Base-by-base conservation (phyloP, 352 stramenopile genomes). In the Pythium guiyangense region DNA sequence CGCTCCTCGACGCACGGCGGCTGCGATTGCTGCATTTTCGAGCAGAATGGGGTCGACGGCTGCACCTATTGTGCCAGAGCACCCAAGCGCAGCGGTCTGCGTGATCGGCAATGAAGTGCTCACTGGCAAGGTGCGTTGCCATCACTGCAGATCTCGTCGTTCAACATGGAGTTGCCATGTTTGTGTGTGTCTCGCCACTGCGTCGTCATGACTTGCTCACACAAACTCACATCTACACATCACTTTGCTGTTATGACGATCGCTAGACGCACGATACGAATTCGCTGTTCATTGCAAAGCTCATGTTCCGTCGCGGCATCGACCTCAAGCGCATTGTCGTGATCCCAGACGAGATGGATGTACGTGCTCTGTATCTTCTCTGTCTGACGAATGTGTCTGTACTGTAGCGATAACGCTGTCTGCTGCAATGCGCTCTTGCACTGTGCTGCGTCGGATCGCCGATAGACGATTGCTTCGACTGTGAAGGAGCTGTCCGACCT, bases 61-160 rank as follows among this genome's bases (percentile, higher is more conserved):
- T 56, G 27, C 56, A 25, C 14, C 26, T 44, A 29, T 37, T 39
- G 39, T 18, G 31, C 37, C 22, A 10, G 46, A 60, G 14, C 60
- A 69, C 12, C 85, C 83, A 6, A 68, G 77, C 29, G 85, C 83
- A 15, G 85, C 85, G 1, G 52, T 93, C 45, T 95, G 83, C 42
- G 80, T 95, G 37, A 86, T 95, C 42, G 85, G 63, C 44, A 91
- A 93, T 56, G 85, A 95, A 79, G 81, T 95, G 20, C 70, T 95
- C 18, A 88, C 78, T 14, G 85, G 83, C 37, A 95, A 95, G 71
- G 85, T 91, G 49, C 10, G 40, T 48, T 25, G 9, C 17, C 14
- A 20, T 51, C 27, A 29, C 3, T 55, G 15, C 26, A 15, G 22
- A 22, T 6, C 17, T 37, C 6, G 31, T 37, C 31, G 31, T 37